Percentiles rank a stretch among this genome's conserved stretches.
Conservation (phyloP, 352 stramenopile species). For the Aphanomyces stellatus region DNA sequence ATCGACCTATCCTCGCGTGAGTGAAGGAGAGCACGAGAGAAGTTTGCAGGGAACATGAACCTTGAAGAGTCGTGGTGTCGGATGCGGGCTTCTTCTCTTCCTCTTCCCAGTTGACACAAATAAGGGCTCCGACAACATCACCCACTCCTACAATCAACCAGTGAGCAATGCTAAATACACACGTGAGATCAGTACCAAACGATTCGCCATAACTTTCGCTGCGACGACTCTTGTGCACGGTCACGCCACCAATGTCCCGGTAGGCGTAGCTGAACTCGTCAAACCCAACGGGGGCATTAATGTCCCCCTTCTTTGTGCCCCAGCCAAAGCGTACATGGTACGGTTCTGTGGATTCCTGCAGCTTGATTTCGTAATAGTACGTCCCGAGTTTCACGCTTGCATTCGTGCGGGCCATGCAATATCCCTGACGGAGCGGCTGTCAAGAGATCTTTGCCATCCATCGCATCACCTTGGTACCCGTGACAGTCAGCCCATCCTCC, state of each 20-base stretch:
- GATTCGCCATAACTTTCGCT: conserved; percentile 1
- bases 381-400: not conserved
- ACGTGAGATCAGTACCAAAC: conserved; percentile 1
- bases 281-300: conserved; percentile 17
- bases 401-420: conserved; percentile 18
- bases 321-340: conserved; percentile 19
- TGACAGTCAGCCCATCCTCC: conserved; percentile 11
- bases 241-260: conserved; percentile 3
- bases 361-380: conserved; percentile 19
- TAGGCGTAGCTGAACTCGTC: conserved; percentile 18
- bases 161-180: not conserved
- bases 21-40: not conserved
- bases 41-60: not conserved
- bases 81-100: not conserved
- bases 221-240: conserved; percentile 10
- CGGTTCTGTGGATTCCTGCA: not conserved
- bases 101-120: not conserved
- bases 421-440: conserved; percentile 12
- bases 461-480: conserved; percentile 6
- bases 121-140: conserved; percentile 7
- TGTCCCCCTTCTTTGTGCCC: conserved; percentile 18
- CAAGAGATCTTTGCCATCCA: too few relatives aligned
- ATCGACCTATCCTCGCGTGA: not conserved
- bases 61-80: not conserved
- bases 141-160: not conserved